These are phyloP conservation scores for Cladosporium sp. DNA, from an alignment of 2,329 filamentous ascomycete species.

Conservation along the genomic window DNA sequence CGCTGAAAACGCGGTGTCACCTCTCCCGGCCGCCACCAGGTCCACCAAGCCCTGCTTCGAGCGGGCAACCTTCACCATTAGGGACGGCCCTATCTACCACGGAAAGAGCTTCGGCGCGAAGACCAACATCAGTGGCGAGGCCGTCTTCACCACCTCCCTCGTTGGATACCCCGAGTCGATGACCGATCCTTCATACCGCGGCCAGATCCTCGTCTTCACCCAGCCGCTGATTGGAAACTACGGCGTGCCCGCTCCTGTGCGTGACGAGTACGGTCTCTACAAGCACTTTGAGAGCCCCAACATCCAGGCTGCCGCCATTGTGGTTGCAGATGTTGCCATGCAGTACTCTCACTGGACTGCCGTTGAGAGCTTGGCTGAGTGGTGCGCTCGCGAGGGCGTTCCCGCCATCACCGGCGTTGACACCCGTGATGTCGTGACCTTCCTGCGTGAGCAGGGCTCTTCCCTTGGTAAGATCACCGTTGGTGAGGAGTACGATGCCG, in stretches of 20 bases:
- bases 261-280: conserved; percentile 84
- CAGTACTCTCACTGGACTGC: conserved; percentile 99
- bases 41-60: conserved; percentile 64
- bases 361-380: conserved; percentile 85
- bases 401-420: conserved; percentile 96
- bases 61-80: conserved; percentile 87
- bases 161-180: conserved; percentile 94
- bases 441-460: conserved; percentile 92
- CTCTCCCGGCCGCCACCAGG: conserved; percentile 56
- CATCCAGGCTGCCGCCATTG: conserved; percentile 92
- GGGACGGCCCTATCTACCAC: conserved; percentile 93
- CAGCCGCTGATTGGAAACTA: conserved; percentile 98
- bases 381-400: conserved; percentile 94
- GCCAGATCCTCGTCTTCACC: conserved; percentile 97
- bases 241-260: conserved; percentile 80
- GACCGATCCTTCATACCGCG: conserved; percentile 65
- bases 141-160: conserved; percentile 96
- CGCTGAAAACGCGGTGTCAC: conserved; percentile 61
- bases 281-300: conserved; percentile 98
- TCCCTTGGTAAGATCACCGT: conserved; percentile 91
- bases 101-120: conserved; percentile 96
- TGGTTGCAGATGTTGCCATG: conserved; percentile 89
- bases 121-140: conserved; percentile 94
- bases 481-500: conserved; percentile 96
- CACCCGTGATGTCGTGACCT: conserved; percentile 92